Base-by-base conservation (phyloP, 2,329 filamentous ascomycete species). In the Monilinia fructigena region DNA sequence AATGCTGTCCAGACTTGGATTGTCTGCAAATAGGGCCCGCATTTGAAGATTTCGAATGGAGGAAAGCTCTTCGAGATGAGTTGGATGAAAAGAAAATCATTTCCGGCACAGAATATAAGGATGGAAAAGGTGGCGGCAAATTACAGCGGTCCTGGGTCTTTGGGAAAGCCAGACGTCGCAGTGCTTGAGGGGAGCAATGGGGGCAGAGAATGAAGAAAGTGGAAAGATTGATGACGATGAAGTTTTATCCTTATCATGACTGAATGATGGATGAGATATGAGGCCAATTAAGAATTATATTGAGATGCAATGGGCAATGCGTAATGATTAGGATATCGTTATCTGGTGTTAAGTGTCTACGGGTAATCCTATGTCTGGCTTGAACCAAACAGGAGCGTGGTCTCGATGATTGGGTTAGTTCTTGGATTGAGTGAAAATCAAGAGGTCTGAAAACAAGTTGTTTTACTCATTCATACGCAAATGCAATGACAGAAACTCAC, bases 41-140 rank as follows among this genome's bases (percentile, higher is more conserved):
- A 14, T 47, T 47, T n/a, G 40, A 35, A n/a, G 55, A 59, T 10
- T 59, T 59, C 11, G 42, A 48, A 47, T 59, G 55, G 23, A n/a
- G 42, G 42, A 45, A 31, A 23, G 18, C 18, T 31, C 6, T 0
- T 23, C n/a, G 28, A 1, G 55, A 20, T 12, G 26, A 47, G 5
- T 7, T 1, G 42, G 11, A 31, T 5, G 42, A 35, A 28, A 10
- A 16, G 5, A 20, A 31, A 47, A n/a, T 4, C 8, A 26, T 3
- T 59, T n/a, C 26, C 5, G 18, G 16, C n/a, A 31, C 26, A 3
- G 5, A 20, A 23, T 31, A 59, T 20, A 6, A 31, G 11, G 18
- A 31, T 5, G 18, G 4, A 10, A 31, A 31, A 58, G 28, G 0
- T 14, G 40, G 26, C 1, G 26, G 18, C 10, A 47, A n/a, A 47